Evolutionary conservation across 345 rosid genomes (phyloP).

Genomic region (Hibiscus mutabilis): DNA sequence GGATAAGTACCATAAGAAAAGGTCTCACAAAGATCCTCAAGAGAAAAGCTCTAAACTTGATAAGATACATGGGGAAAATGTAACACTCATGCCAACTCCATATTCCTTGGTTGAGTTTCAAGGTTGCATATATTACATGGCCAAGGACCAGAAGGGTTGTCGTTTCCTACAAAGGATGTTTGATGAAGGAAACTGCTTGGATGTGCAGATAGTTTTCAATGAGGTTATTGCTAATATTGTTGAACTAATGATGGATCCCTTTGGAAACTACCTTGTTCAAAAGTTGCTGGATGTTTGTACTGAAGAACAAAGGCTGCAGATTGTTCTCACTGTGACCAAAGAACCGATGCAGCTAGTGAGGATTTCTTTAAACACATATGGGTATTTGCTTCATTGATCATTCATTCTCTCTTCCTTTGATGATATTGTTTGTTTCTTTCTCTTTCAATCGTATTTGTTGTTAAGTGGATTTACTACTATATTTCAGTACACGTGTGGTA

Average conservation of each 20-base stretch:
- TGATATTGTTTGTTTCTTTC: neutral
- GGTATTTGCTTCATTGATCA: constrained; percentile 26
- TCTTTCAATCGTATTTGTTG: neutral
- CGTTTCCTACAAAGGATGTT: constrained; percentile 43
- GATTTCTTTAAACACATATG: constrained; percentile 47
- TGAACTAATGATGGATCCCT: constrained; percentile 48
- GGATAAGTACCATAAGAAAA: constrained; percentile 24
- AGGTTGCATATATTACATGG: constrained; percentile 41
- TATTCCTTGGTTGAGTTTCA: constrained; percentile 32
- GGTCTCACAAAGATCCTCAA: constrained; percentile 12
- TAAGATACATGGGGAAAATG: constrained; percentile 12
- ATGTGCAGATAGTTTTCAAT: constrained; percentile 25
- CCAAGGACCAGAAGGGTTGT: constrained; percentile 49
- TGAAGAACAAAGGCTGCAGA: constrained; percentile 41
- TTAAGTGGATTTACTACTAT: constrained; percentile 3
- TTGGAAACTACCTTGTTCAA: constrained; percentile 56
- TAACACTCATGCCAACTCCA: constrained; percentile 20
- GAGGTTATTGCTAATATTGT: constrained; percentile 31
- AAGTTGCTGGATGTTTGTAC: constrained; percentile 38
- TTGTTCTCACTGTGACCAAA: constrained; percentile 33
- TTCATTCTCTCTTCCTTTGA: neutral
- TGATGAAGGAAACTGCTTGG: constrained; percentile 35
- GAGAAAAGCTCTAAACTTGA: constrained; percentile 23
- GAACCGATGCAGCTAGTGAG: constrained; percentile 35
- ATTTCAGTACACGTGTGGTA: constrained; percentile 63